Conservation (phyloP, 768 basidiomycete species). For the Dioszegia crocea region DNA sequence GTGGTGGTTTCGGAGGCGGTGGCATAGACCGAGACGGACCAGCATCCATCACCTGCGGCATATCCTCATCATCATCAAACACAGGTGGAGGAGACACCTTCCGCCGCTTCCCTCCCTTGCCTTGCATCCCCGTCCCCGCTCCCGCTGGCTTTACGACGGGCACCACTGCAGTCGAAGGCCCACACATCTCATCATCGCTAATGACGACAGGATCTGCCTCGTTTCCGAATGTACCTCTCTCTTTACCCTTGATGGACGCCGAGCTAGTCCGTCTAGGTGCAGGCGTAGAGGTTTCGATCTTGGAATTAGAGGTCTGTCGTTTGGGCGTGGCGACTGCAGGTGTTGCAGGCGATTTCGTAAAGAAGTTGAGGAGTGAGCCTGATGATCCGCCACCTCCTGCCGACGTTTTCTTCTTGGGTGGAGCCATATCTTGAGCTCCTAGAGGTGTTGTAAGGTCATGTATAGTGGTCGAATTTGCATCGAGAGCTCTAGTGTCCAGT, state of each 20-base stretch:
- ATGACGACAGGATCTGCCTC: slow-evolving; percentile 42
- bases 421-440: background rate
- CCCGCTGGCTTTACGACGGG: background rate
- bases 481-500: slow-evolving; percentile 18
- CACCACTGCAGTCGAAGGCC: background rate
- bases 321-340: slow-evolving; percentile 4
- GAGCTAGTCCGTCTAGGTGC: background rate
- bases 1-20: slow-evolving; percentile 1
- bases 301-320: background rate
- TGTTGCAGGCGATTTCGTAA: slow-evolving; percentile 27
- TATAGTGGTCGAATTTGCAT: no score
- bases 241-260: slow-evolving; percentile 12
- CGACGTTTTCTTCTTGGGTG: slow-evolving; percentile 21
- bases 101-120: background rate
- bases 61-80: background rate
- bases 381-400: background rate
- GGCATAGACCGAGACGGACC: background rate
- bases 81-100: background rate
- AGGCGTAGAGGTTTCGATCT: background rate
- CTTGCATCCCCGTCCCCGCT: background rate
- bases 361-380: slow-evolving; percentile 27
- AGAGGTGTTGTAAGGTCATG: background rate
- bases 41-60: background rate
- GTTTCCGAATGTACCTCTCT: slow-evolving; percentile 17
- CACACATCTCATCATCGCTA: slow-evolving; percentile 38